Conservation (phyloP, 345 rosid genomes). For the Lepidium sativum region DNA sequence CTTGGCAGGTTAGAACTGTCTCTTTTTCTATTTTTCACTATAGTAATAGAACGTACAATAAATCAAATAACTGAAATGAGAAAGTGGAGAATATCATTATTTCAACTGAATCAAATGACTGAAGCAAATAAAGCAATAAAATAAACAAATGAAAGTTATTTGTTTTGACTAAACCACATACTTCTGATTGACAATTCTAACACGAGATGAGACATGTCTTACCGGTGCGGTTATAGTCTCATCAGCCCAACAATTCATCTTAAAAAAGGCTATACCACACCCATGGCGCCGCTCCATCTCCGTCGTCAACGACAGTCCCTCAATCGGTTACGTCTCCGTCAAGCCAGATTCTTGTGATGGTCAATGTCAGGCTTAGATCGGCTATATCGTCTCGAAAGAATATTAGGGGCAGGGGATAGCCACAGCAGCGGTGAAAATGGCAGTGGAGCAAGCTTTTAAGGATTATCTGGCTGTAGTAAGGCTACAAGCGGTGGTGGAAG, state of each 20-base stretch:
- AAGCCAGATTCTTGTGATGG: slow-evolving; percentile 2
- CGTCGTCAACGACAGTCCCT: slow-evolving; percentile 1
- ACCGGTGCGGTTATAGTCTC: no score
- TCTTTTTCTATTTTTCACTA: no score
- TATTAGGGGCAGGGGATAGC: slow-evolving; percentile 20
- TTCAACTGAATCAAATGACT: no score
- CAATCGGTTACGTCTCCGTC: slow-evolving; percentile 14
- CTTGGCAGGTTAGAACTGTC: no score
- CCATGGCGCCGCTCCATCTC: slow-evolving; percentile 17
- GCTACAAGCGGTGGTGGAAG: slow-evolving; percentile 49
- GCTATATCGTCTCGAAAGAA: neutral
- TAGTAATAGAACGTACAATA: no score
- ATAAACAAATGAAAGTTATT: no score
- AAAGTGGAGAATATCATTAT: no score
- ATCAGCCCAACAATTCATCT: slow-evolving; percentile 1
- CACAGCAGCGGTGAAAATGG: slow-evolving; percentile 15
- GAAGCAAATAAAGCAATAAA: no score
- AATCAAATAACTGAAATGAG: no score
- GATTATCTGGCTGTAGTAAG: slow-evolving; percentile 31
- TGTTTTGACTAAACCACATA: no score
- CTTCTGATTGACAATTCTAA: no score
- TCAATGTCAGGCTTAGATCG: neutral
- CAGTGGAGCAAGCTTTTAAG: slow-evolving; percentile 1
- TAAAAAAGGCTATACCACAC: slow-evolving; percentile 16
- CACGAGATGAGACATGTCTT: no score